These are phyloP conservation scores for Phaeoacremonium minimum DNA, from an alignment of 2,329 filamentous ascomycete species.

Conservation along the genomic window DNA sequence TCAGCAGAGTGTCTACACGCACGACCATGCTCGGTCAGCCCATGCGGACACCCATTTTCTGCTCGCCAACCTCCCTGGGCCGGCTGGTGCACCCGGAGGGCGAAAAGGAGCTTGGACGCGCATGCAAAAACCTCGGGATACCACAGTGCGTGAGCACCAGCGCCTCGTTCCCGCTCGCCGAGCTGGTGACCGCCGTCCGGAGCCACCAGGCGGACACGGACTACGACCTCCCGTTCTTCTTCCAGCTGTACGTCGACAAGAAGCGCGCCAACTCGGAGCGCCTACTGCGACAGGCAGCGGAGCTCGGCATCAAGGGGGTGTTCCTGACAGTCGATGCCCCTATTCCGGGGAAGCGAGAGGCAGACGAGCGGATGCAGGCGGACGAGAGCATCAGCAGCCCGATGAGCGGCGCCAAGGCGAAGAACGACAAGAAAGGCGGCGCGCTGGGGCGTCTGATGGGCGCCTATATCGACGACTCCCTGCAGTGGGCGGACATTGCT, in stretches of 20 bases:
- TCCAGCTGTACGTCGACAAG: conserved; percentile 60
- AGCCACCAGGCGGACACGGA: conserved; percentile 12
- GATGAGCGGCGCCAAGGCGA: conserved; percentile 39
- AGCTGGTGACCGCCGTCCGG: conserved; percentile 38
- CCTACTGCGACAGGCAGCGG: conserved; percentile 40
- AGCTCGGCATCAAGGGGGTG: conserved; percentile 44
- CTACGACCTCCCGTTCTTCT: conserved; percentile 34
- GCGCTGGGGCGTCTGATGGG: conserved; percentile 53
- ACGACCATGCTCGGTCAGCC: conserved; percentile 51
- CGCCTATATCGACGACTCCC: conserved; percentile 49
- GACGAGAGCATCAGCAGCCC: conserved; percentile 43
- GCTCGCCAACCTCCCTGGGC: conserved; percentile 61
- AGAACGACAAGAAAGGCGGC: conserved; percentile 49
- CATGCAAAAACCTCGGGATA: conserved; percentile 44
- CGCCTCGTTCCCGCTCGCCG: conserved; percentile 52
- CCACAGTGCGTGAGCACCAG: conserved; percentile 60
- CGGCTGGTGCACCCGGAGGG: conserved; percentile 59
- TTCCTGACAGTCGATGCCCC: conserved; percentile 58
- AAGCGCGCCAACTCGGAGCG: conserved; percentile 45
- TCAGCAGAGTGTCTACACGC: conserved; percentile 33
- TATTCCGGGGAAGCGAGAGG: conserved; percentile 50
- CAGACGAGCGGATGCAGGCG: conserved; percentile 26
- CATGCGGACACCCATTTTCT: conserved; percentile 55
- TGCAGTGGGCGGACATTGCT: conserved; percentile 60
- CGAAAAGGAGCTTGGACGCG: conserved; percentile 54